phyloP scores from a whole-genome alignment of 2,329 filamentous ascomycete species.

The Domatiomyces catenatus region DNA sequence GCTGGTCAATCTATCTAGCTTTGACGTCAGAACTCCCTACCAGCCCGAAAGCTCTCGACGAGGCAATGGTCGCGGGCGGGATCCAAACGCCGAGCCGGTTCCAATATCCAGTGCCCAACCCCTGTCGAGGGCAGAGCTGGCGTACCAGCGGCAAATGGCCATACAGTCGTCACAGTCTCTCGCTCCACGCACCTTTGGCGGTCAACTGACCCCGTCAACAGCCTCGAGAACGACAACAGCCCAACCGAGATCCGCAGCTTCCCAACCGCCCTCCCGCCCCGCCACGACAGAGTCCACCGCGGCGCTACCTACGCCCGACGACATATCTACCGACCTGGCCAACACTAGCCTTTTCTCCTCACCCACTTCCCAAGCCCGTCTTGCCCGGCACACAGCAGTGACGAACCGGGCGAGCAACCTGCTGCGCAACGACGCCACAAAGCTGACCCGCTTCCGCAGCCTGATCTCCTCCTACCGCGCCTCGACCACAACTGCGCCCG shows the following conservation, averaged over 20 bases:
- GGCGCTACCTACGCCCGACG: slow-evolving; percentile 14
- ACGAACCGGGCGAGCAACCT: slow-evolving; percentile 72
- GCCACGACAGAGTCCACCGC: slow-evolving; percentile 13
- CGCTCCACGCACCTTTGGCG: slow-evolving; percentile 67
- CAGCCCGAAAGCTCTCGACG: slow-evolving; percentile 40
- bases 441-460: slow-evolving; percentile 61
- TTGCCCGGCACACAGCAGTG: slow-evolving; percentile 66
- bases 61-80: slow-evolving; percentile 54
- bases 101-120: slow-evolving; percentile 65
- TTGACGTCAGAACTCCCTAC: slow-evolving; percentile 64
- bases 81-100: slow-evolving; percentile 71
- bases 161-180: slow-evolving; percentile 77
- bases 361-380: slow-evolving; percentile 53
- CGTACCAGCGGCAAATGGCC: slow-evolving; percentile 81
- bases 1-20: slow-evolving; percentile 71
- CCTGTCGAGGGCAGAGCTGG: slow-evolving; percentile 69
- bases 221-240: slow-evolving; percentile 13
- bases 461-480: slow-evolving; percentile 66
- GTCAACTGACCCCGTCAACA: slow-evolving; percentile 46
- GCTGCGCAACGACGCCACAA: slow-evolving; percentile 58
- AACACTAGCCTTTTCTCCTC: slow-evolving; percentile 33
- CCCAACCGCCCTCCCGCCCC: slow-evolving; percentile 14
- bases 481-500: slow-evolving; percentile 51
- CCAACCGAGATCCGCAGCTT: slow-evolving; percentile 15
- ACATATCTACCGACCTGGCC: slow-evolving; percentile 28